A percentile compares a stretch with the other conserved stretches of the same genome.
These are phyloP conservation scores for Septoria petroselini DNA, from an alignment of 2,329 filamentous ascomycete genomes.

Conservation along the genomic window DNA sequence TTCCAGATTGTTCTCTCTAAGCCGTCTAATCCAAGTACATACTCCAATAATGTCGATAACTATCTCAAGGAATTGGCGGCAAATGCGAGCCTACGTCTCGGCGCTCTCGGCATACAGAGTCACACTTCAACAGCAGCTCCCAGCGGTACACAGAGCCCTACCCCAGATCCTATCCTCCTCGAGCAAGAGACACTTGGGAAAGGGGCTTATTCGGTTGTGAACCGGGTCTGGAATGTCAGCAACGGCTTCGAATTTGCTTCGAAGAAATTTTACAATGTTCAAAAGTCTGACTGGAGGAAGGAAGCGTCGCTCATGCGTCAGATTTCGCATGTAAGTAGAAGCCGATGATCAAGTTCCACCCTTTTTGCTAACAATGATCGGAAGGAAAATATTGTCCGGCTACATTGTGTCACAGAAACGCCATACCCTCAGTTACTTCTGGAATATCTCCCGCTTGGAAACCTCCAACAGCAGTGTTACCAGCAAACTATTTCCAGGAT, in stretches of 20 bases:
- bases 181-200: slow-evolving; percentile 4
- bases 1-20: slow-evolving; percentile 4
- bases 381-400: slow-evolving; percentile 8
- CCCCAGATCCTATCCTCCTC: neutral
- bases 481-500: neutral
- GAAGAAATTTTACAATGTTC: neutral
- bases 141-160: slow-evolving; percentile 5
- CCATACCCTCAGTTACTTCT: slow-evolving; percentile 4
- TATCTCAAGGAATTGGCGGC: neutral
- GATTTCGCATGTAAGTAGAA: slow-evolving; percentile 6
- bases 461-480: slow-evolving; percentile 1
- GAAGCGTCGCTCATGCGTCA: slow-evolving; percentile 7
- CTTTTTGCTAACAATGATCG: neutral
- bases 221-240: slow-evolving; percentile 13
- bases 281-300: slow-evolving; percentile 2
- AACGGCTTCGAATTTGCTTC: slow-evolving; percentile 3
- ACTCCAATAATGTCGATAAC: neutral
- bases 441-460: slow-evolving; percentile 6
- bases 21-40: neutral
- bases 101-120: slow-evolving; percentile 8
- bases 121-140: slow-evolving; percentile 7
- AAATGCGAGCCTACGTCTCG: slow-evolving; percentile 1
- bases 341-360: neutral
- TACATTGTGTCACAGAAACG: neutral
- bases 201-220: neutral